phyloP scores from a whole-genome alignment of 768 basidiomycete species.

The Mrakia gelida region DNA sequence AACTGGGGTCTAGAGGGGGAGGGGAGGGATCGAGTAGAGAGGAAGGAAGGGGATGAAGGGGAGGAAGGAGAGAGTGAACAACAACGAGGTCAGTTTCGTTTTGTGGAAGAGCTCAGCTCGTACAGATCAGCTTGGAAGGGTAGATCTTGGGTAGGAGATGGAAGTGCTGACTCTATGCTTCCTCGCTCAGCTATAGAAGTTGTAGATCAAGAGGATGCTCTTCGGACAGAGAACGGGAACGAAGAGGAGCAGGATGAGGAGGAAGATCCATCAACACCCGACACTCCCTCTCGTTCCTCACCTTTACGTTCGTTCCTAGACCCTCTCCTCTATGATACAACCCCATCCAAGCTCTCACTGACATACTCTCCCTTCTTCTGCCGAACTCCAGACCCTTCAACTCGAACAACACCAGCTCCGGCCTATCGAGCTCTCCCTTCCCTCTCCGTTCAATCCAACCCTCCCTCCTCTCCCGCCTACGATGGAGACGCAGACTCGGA shows the following conservation, averaged over 20 bases:
- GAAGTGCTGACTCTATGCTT: background rate
- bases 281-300: background rate
- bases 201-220: background rate
- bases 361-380: background rate
- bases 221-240: background rate
- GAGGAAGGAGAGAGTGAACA: slow-evolving; percentile 14
- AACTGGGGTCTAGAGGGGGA: slow-evolving; percentile 5
- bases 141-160: background rate
- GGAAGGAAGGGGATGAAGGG: slow-evolving; percentile 6
- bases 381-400: background rate
- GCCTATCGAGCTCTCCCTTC: background rate
- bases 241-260: background rate
- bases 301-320: background rate
- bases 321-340: too few relatives aligned
- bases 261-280: slow-evolving; percentile 10
- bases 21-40: slow-evolving; percentile 17
- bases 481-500: slow-evolving; percentile 13
- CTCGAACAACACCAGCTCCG: background rate
- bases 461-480: background rate
- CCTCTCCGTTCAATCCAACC: background rate
- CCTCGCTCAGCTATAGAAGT: background rate
- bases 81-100: background rate
- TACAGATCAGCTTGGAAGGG: background rate
- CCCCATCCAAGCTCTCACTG: background rate
- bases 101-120: background rate